Percentiles rank a stretch among this genome's conserved stretches.
phyloP scores from a whole-genome alignment of 2,329 filamentous ascomycete genomes.

The Claviceps sp. region DNA sequence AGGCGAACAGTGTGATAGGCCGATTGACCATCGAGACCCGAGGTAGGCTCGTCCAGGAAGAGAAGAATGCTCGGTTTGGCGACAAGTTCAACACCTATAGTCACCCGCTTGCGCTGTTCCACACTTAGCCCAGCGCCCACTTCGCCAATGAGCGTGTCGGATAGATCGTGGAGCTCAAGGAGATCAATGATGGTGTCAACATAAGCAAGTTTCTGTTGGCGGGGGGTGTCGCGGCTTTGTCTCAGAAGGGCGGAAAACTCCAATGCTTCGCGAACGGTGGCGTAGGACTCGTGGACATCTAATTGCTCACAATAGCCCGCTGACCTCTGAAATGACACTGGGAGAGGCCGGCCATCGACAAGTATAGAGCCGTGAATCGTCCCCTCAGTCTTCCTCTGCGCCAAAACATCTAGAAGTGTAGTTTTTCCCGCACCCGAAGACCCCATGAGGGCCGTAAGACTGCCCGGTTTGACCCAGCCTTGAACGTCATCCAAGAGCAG shows the following conservation, averaged over 20 bases:
- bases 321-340: constrained; percentile 63
- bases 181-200: constrained; percentile 66
- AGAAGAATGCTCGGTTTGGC: constrained; percentile 46
- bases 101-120: constrained; percentile 41
- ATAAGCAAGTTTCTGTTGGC: constrained; percentile 59
- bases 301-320: constrained; percentile 74
- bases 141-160: constrained; percentile 32
- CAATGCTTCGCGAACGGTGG: constrained; percentile 65
- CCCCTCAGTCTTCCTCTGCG: constrained; percentile 66
- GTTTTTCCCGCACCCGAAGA: constrained; percentile 76
- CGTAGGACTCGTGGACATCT: constrained; percentile 60
- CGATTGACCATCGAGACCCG: constrained; percentile 54
- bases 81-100: constrained; percentile 48
- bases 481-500: constrained; percentile 66
- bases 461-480: constrained; percentile 74
- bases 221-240: constrained; percentile 50
- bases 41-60: constrained; percentile 51
- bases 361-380: constrained; percentile 62
- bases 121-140: constrained; percentile 39
- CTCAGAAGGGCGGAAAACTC: constrained; percentile 62
- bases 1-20: constrained; percentile 54
- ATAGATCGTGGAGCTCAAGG: constrained; percentile 34
- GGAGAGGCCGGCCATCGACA: constrained; percentile 59
- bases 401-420: constrained; percentile 69
- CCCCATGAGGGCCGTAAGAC: constrained; percentile 67